Conservation (phyloP, 371 early-diverging fungal genomes). For the Dichotomocladium elegans region DNA sequence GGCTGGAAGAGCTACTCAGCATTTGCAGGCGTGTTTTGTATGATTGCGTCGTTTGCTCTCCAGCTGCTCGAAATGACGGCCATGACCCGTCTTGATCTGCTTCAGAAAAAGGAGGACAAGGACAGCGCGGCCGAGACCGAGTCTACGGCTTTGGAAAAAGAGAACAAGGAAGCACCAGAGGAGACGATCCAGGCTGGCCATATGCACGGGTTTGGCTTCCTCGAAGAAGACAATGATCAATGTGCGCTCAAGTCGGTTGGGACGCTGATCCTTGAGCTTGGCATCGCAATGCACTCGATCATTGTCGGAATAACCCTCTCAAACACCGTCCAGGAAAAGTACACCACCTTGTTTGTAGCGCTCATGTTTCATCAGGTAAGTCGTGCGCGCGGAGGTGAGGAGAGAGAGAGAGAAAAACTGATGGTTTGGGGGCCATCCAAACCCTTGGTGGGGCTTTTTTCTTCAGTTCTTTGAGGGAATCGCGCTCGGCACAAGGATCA, state of each 20-base stretch:
- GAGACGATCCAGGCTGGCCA: constrained; percentile 23
- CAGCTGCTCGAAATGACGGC: constrained; percentile 33
- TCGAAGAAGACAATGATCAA: constrained; percentile 31
- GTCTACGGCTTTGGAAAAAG: not conserved
- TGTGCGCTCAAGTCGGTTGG: too few species aligned
- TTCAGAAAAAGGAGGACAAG: constrained; percentile 10
- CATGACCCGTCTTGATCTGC: constrained; percentile 22
- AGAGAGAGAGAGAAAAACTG: not conserved
- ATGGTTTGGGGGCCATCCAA: too few species aligned
- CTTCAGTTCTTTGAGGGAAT: constrained; percentile 62
- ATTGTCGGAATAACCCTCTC: constrained; percentile 84
- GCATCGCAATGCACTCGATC: constrained; percentile 84
- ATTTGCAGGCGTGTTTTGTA: constrained; percentile 40
- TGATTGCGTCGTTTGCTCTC: constrained; percentile 35
- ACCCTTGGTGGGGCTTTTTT: constrained; percentile 3
- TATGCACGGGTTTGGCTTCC: constrained; percentile 46
- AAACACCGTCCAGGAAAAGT: constrained; percentile 58
- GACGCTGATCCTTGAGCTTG: constrained; percentile 74
- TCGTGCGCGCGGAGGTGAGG: not conserved
- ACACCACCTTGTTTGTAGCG: constrained; percentile 72
- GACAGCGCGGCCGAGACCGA: not conserved
- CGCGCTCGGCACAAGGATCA: constrained; percentile 59
- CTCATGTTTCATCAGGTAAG: constrained; percentile 83
- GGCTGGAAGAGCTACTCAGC: constrained; percentile 35
- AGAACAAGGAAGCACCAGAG: constrained; percentile 19